Evolutionary conservation across 495 filamentous ascomycete genomes (phyloP).

Genomic region (Hypoxylon intermedium): DNA sequence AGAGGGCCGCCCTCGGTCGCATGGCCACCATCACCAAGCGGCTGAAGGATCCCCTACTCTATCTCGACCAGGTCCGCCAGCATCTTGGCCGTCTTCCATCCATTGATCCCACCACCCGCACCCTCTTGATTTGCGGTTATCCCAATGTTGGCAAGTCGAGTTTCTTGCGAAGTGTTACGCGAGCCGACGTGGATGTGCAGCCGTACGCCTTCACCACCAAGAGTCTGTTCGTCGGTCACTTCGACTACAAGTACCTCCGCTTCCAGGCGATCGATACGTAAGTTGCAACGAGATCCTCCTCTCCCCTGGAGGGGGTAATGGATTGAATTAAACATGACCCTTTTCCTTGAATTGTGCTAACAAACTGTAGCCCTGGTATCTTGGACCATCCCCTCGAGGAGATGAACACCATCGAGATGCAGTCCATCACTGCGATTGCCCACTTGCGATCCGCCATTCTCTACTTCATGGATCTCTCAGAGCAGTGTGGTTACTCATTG

Average conservation of each 20-base stretch:
- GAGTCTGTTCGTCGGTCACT: slow-evolving; percentile 95
- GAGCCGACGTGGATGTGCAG: slow-evolving; percentile 97
- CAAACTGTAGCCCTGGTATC: slow-evolving; percentile 71
- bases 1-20: slow-evolving; percentile 84
- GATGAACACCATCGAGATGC: slow-evolving; percentile 99
- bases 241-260: slow-evolving; percentile 97
- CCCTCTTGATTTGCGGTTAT: slow-evolving; percentile 93
- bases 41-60: slow-evolving; percentile 90
- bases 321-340: not conserved
- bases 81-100: slow-evolving; percentile 97
- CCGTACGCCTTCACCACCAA: slow-evolving; percentile 99
- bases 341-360: slow-evolving; percentile 10
- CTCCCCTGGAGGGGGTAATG: not conserved
- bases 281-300: slow-evolving; percentile 1
- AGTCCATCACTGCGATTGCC: slow-evolving; percentile 93
- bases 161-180: slow-evolving; percentile 87
- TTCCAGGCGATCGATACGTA: slow-evolving; percentile 79
- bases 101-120: slow-evolving; percentile 95
- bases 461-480: slow-evolving; percentile 98
- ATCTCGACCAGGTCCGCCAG: slow-evolving; percentile 97
- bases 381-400: slow-evolving; percentile 97
- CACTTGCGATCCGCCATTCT: slow-evolving; percentile 92
- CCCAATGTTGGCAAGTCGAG: slow-evolving; percentile 98
- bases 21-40: slow-evolving; percentile 97
- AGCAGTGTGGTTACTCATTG: slow-evolving; percentile 96